phyloP scores from a whole-genome alignment of 768 basidiomycete species.

The Tulasnella sp. region DNA sequence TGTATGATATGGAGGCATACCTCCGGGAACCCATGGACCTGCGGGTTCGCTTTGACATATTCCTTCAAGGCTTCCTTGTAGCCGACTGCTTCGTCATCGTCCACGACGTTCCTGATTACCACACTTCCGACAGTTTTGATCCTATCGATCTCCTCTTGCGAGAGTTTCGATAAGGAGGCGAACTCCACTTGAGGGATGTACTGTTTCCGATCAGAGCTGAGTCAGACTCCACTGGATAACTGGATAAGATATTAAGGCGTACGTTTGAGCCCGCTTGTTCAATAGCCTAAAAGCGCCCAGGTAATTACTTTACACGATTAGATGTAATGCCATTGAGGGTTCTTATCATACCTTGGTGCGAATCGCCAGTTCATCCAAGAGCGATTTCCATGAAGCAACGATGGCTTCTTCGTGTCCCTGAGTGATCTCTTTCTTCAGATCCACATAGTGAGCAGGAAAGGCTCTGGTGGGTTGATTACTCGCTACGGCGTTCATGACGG shows the following conservation, averaged over 20 bases:
- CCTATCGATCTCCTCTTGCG: constrained; percentile 35
- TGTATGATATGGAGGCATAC: neutral
- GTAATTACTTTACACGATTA: neutral
- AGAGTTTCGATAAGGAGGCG: constrained; percentile 39
- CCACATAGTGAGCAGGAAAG: constrained; percentile 42
- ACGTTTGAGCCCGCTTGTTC: constrained; percentile 41
- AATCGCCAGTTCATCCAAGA: constrained; percentile 41
- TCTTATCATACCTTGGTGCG: constrained; percentile 26
- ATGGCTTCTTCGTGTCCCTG: constrained; percentile 37
- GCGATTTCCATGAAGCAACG: constrained; percentile 47
- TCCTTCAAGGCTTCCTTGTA: constrained; percentile 51
- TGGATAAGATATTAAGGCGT: constrained; percentile 18
- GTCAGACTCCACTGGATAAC: neutral
- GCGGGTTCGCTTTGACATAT: constrained; percentile 48
- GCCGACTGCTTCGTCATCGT: constrained; percentile 40
- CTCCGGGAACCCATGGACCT: constrained; percentile 33
- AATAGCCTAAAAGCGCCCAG: constrained; percentile 28
- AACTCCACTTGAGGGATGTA: constrained; percentile 55
- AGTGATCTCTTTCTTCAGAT: constrained; percentile 47
- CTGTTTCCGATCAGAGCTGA: constrained; percentile 25
- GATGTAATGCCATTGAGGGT: neutral
- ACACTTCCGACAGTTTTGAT: constrained; percentile 50
- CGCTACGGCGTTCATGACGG: neutral
- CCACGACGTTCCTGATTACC: constrained; percentile 51
- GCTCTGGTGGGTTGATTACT: neutral